Base-by-base conservation (phyloP, 1,139 yeast species). In the Zygotorulaspora mrakii region DNA sequence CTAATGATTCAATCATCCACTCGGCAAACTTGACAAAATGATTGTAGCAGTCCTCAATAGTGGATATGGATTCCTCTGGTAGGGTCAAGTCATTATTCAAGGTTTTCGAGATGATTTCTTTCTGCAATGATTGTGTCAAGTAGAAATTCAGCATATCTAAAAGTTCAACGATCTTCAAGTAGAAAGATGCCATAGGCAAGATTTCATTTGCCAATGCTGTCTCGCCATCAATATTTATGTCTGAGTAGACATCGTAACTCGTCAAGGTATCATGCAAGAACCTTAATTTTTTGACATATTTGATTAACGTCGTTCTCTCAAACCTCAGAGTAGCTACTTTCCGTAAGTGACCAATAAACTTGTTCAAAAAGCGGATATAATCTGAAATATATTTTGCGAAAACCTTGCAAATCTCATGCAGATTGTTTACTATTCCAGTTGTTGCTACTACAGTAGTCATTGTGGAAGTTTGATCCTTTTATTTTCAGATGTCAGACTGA, bases 21-120 rank as follows among this genome's bases (percentile, higher is more conserved):
- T 61, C 65, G 4, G 59, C 55, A 41, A 57, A 61, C 35, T 61
- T 61, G 21, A 59, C 57, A 37, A 55, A 60, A 36, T 57, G 58
- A 28, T 58, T 58, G 40, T 54, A 59, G 9, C 57, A 45, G 17
- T 57, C 62, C 25, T 60, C 62, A 16, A 60, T 48, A 5, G 46
- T 40, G 2, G 40, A 43, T n/a, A 57, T 45, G 23, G 55, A 47
- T 2, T 41, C 47, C 2, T 49, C 53, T n/a, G 56, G 40, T 9
- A 61, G 29, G 3, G 49, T 49, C 12, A 61, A 34, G 28, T 54
- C 53, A n/a, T 39, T 35, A 37, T 61, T 61, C 39, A 61, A 39
- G 5, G 66, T 61, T 46, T 61, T 61, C n/a, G 61, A 48, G 17
- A 58, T 43, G 12, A 58, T 56, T 41, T 61, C 66, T 37, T 54